Percentiles rank a stretch among this genome's conserved stretches.
phyloP scores from a whole-genome alignment of 257 asterid species.

The Coffea canephora region DNA sequence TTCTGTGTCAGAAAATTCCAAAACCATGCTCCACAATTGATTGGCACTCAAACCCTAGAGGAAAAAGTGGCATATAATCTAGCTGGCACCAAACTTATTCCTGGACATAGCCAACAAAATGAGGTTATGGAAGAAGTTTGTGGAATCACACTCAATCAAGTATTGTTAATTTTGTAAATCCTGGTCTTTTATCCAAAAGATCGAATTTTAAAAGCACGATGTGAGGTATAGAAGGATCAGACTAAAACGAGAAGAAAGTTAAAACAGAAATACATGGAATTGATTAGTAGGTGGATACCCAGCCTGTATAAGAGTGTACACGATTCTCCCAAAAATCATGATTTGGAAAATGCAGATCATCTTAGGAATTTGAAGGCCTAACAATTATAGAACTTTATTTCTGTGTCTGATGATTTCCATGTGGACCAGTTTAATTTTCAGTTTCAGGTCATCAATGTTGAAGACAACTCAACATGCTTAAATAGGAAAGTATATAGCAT shows the following conservation, averaged over 20 bases:
- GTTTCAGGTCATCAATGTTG: background rate
- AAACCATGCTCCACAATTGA: too few species aligned
- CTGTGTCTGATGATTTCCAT: background rate
- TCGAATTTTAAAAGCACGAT: too few species aligned
- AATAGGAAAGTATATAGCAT: background rate
- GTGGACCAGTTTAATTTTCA: background rate
- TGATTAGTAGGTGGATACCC: background rate
- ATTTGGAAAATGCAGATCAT: background rate
- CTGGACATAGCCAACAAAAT: background rate
- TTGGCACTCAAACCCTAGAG: background rate
- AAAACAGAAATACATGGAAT: background rate
- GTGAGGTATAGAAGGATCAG: background rate
- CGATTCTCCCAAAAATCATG: conserved; percentile 1
- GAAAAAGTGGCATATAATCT: background rate
- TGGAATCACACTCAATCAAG: background rate
- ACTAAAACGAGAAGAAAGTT: background rate
- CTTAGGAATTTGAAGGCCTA: background rate
- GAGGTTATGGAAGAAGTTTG: background rate
- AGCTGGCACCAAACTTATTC: background rate
- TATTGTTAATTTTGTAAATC: background rate
- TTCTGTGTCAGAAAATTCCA: background rate
- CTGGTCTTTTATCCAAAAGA: background rate
- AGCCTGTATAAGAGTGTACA: background rate
- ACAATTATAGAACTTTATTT: background rate
- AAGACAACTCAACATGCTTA: background rate